phyloP scores from a whole-genome alignment of 129 eudicot species.

The Gnaphalium uliginosum region DNA sequence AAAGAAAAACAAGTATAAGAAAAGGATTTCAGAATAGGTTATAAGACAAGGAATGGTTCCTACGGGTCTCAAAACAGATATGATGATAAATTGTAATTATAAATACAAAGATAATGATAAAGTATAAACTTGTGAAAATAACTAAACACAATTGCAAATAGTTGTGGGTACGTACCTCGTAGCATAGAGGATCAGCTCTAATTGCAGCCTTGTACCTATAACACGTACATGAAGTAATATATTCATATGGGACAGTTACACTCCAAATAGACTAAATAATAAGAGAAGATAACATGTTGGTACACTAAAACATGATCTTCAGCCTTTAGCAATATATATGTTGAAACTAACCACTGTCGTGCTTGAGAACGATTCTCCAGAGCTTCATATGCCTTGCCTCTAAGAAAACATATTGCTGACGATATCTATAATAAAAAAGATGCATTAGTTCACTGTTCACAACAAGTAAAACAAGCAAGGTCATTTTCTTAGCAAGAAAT shows the following conservation, averaged over 20 bases:
- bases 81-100: background rate
- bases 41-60: background rate
- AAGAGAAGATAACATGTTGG: background rate
- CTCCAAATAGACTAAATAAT: constrained; percentile 5
- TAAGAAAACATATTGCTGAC: constrained; percentile 90
- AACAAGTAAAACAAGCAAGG: constrained; percentile 11
- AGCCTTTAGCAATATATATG: constrained; percentile 19
- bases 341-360: constrained; percentile 72
- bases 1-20: background rate
- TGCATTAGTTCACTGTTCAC: background rate
- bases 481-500: background rate
- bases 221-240: constrained; percentile 24
- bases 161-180: constrained; percentile 65
- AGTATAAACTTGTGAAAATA: background rate
- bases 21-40: background rate
- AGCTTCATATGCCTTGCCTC: constrained; percentile 98
- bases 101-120: background rate
- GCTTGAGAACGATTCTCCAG: constrained; percentile 92
- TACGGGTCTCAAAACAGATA: background rate
- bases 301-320: constrained; percentile 8
- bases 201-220: constrained; percentile 90
- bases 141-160: background rate
- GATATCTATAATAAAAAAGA: constrained; percentile 56
- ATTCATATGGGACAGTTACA: constrained; percentile 1
- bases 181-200: constrained; percentile 88